These are phyloP conservation scores for Plasmopara muralis DNA, from an alignment of 352 stramenopile species.

Conservation along the genomic window DNA sequence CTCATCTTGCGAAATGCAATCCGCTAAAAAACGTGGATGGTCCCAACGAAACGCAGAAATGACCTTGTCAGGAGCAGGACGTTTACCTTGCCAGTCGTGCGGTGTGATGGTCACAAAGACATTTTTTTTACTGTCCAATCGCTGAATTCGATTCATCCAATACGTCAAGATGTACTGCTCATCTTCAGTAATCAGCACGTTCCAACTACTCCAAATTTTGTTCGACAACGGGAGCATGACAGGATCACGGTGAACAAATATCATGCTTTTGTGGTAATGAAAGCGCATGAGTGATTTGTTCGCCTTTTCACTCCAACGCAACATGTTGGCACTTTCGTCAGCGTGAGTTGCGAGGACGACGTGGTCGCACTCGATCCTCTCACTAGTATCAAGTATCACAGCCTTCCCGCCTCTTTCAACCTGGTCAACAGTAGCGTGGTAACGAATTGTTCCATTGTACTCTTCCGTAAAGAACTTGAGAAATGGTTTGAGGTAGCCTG, in stretches of 20 bases:
- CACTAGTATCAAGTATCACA: slow-evolving; percentile 58
- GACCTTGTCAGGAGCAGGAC: too few relatives aligned
- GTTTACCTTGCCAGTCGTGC: too few relatives aligned
- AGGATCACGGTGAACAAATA: too few relatives aligned
- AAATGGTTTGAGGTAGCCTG: too few relatives aligned
- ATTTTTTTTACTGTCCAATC: slow-evolving; percentile 49
- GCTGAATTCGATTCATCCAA: slow-evolving; percentile 88
- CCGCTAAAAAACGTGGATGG: slow-evolving; percentile 72
- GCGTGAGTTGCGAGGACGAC: slow-evolving; percentile 79
- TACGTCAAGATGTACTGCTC: slow-evolving; percentile 85
- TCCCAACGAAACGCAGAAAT: slow-evolving; percentile 45
- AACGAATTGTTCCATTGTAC: slow-evolving; percentile 71
- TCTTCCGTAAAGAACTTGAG: slow-evolving; percentile 23
- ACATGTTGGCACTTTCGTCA: slow-evolving; percentile 65
- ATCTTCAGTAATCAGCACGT: slow-evolving; percentile 78
- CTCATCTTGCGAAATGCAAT: slow-evolving; percentile 81
- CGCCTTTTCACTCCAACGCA: too few relatives aligned
- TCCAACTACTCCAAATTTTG: slow-evolving; percentile 41
- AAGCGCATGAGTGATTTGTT: too few relatives aligned
- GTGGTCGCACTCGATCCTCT: slow-evolving; percentile 79
- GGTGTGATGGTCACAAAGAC: too few relatives aligned
- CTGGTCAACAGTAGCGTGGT: slow-evolving; percentile 54
- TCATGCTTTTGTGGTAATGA: too few relatives aligned
- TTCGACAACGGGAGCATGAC: too few relatives aligned
- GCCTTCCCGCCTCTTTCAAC: slow-evolving; percentile 78